These are phyloP conservation scores for Gloeopeniophorella convolvens DNA, from an alignment of 768 basidiomycete species.

Conservation along the genomic window DNA sequence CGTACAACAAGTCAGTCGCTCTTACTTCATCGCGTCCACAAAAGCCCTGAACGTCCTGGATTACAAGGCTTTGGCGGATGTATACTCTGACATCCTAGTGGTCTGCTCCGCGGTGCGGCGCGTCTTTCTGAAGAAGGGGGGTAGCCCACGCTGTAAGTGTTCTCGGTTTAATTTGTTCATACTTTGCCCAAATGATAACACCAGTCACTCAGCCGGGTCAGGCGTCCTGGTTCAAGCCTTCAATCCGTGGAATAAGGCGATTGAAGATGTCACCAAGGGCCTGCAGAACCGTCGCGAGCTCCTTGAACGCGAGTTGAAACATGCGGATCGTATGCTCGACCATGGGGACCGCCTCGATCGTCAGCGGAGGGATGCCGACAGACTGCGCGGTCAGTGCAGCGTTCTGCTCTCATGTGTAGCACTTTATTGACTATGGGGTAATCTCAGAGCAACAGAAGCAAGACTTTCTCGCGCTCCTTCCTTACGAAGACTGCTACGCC, in stretches of 20 bases:
- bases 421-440: background rate
- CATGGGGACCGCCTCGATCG: background rate
- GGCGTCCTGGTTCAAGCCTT: background rate
- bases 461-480: background rate
- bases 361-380: background rate
- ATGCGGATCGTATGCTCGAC: background rate
- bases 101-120: background rate
- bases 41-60: background rate
- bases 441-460: background rate
- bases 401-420: background rate
- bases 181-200: background rate
- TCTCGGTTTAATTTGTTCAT: background rate
- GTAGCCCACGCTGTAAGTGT: background rate
- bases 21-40: background rate
- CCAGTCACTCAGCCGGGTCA: background rate
- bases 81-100: slow-evolving; percentile 1
- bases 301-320: background rate
- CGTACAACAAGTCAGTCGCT: background rate
- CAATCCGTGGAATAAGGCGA: slow-evolving; percentile 6
- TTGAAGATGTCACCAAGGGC: background rate
- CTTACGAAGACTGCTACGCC: slow-evolving; percentile 7
- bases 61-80: slow-evolving; percentile 1
- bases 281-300: background rate
- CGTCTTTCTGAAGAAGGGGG: background rate
- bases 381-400: background rate